phyloP scores from a whole-genome alignment of 2,329 filamentous ascomycete species.

The Monosporascus sp. region DNA sequence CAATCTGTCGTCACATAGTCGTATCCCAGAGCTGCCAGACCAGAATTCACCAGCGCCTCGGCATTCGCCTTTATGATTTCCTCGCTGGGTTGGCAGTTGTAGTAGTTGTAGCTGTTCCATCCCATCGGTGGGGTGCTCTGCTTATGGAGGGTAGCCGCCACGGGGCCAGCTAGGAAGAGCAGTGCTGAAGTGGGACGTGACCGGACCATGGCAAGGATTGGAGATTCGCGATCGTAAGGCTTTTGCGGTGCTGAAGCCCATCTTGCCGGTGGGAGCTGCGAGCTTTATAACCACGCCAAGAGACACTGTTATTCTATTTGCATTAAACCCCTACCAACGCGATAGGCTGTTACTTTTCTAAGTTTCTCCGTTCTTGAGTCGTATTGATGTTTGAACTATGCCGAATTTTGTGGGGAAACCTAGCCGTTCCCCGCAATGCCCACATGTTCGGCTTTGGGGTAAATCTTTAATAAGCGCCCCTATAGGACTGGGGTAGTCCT shows the following conservation, averaged over 20 bases:
- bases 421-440: too few relatives aligned
- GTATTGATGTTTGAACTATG: too few relatives aligned
- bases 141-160: conserved; percentile 14
- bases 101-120: conserved; percentile 58
- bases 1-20: conserved; percentile 53
- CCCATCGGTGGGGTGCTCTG: conserved; percentile 38
- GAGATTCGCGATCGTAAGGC: background rate
- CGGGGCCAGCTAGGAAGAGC: conserved; percentile 7
- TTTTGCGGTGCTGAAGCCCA: background rate
- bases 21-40: conserved; percentile 49
- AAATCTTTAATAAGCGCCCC: too few relatives aligned
- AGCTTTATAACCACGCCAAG: background rate
- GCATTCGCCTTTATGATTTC: conserved; percentile 46
- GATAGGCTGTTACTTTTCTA: too few relatives aligned
- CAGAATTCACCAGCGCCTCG: conserved; percentile 46
- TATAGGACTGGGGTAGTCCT: too few relatives aligned
- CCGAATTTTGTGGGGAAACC: too few relatives aligned
- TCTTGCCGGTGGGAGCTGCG: background rate
- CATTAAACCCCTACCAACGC: background rate
- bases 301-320: background rate
- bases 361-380: too few relatives aligned
- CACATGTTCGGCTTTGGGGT: too few relatives aligned
- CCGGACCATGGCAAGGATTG: background rate
- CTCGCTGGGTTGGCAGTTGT: conserved; percentile 44
- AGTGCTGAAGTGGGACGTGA: background rate